phyloP scores from a whole-genome alignment of 2,329 filamentous ascomycete species.

The Epichloe hybrida region DNA sequence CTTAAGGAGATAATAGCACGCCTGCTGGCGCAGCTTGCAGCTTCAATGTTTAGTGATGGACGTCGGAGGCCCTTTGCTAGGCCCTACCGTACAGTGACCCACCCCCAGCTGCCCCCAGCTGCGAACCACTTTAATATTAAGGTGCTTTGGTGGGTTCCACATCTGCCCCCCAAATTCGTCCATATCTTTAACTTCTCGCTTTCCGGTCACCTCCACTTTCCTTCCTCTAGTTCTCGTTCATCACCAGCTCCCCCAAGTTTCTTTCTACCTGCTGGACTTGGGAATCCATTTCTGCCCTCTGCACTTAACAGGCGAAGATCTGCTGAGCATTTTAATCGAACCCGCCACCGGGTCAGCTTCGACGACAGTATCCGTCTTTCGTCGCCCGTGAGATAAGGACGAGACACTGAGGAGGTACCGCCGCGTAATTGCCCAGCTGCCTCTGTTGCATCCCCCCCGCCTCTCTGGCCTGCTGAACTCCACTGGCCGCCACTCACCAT shows the following conservation, averaged over 20 bases:
- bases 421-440: constrained; percentile 1
- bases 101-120: not conserved
- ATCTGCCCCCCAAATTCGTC: not conserved
- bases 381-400: not conserved
- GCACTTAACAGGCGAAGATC: not conserved
- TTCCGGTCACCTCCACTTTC: not conserved
- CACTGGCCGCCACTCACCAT: not conserved
- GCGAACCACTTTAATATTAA: too few species aligned
- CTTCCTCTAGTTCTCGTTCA: not conserved
- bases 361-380: not conserved
- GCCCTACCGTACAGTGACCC: not conserved
- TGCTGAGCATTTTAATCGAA: not conserved
- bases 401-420: not conserved
- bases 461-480: not conserved
- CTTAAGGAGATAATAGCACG: too few species aligned
- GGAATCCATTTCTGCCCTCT: not conserved
- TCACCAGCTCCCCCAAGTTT: not conserved
- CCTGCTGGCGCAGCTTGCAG: too few species aligned
- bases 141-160: not conserved
- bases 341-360: not conserved
- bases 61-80: too few species aligned
- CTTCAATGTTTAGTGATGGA: too few species aligned
- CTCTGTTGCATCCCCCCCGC: not conserved
- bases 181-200: not conserved
- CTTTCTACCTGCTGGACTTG: too few species aligned